phyloP scores from a whole-genome alignment of 257 asterid species.

The Phtheirospermum japonicum region DNA sequence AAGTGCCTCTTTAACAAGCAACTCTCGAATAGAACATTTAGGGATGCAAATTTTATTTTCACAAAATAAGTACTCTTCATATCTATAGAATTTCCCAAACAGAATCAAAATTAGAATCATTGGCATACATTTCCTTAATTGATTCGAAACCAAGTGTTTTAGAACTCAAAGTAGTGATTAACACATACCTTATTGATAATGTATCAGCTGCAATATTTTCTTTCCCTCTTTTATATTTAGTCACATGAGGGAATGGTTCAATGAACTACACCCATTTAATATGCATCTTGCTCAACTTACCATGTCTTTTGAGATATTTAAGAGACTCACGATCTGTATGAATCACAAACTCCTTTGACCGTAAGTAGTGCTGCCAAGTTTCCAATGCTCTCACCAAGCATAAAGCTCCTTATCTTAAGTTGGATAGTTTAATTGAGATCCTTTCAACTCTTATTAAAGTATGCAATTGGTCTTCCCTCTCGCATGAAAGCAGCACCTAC shows the following conservation, averaged over 20 bases:
- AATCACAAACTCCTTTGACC: not conserved
- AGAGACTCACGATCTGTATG: not conserved
- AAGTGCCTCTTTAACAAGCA: not conserved
- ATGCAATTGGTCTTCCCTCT: not conserved
- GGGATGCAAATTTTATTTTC: not conserved
- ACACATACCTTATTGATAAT: too few relatives aligned
- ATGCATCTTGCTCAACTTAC: not conserved
- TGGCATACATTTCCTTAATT: too few relatives aligned
- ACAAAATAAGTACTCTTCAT: not conserved
- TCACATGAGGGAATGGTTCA: too few relatives aligned
- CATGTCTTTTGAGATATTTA: not conserved
- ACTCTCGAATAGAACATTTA: not conserved
- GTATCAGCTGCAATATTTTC: too few relatives aligned
- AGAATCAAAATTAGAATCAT: too few relatives aligned
- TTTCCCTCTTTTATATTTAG: too few relatives aligned
- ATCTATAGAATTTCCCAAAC: not conserved
- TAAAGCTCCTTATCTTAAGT: not conserved
- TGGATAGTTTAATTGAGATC: not conserved
- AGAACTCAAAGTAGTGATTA: too few relatives aligned
- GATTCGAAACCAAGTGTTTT: too few relatives aligned
- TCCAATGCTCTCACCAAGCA: not conserved
- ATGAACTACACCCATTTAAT: too few relatives aligned
- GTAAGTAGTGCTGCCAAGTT: not conserved
- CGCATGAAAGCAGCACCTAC: not conserved
- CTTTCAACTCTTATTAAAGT: not conserved